Percentiles rank a stretch among this genome's conserved stretches.
Evolutionary conservation across 2,329 filamentous ascomycete genomes (phyloP).

Genomic region (Aureobasidium zeae): DNA sequence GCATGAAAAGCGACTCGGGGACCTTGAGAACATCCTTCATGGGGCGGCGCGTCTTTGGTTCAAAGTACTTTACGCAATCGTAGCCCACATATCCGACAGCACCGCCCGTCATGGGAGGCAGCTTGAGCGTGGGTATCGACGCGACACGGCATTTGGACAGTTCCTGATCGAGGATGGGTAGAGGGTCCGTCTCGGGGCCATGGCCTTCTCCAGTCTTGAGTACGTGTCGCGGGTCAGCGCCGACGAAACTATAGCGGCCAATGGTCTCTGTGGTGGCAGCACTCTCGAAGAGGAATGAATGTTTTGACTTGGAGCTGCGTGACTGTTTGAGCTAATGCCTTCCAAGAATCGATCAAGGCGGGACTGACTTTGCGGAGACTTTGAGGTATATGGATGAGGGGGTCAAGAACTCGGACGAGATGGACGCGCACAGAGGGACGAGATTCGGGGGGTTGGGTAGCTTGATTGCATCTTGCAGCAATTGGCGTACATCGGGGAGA

Average conservation of each 20-base stretch:
- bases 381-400: slow-evolving; percentile 95
- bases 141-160: slow-evolving; percentile 70
- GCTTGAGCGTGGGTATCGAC: slow-evolving; percentile 67
- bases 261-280: slow-evolving; percentile 86
- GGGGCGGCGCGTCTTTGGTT: slow-evolving; percentile 79
- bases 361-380: slow-evolving; percentile 60
- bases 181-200: slow-evolving; percentile 73
- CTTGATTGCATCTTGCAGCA: slow-evolving; percentile 44
- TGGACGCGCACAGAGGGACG: slow-evolving; percentile 72
- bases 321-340: slow-evolving; percentile 16
- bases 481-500: slow-evolving; percentile 49
- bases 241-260: slow-evolving; percentile 91
- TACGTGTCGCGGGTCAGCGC: slow-evolving; percentile 61
- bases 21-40: slow-evolving; percentile 83
- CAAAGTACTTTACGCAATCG: slow-evolving; percentile 95
- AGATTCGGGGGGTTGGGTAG: slow-evolving; percentile 60
- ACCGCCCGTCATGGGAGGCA: slow-evolving; percentile 82
- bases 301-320: slow-evolving; percentile 52
- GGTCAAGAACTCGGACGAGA: slow-evolving; percentile 86
- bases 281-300: slow-evolving; percentile 93
- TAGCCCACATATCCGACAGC: slow-evolving; percentile 96
- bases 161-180: slow-evolving; percentile 73
- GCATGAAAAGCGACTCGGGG: slow-evolving; percentile 92
- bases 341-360: slow-evolving; percentile 20
- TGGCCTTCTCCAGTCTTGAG: slow-evolving; percentile 81